Conservation (phyloP, 768 basidiomycete species). For the Symmetrospora coprosmae region DNA sequence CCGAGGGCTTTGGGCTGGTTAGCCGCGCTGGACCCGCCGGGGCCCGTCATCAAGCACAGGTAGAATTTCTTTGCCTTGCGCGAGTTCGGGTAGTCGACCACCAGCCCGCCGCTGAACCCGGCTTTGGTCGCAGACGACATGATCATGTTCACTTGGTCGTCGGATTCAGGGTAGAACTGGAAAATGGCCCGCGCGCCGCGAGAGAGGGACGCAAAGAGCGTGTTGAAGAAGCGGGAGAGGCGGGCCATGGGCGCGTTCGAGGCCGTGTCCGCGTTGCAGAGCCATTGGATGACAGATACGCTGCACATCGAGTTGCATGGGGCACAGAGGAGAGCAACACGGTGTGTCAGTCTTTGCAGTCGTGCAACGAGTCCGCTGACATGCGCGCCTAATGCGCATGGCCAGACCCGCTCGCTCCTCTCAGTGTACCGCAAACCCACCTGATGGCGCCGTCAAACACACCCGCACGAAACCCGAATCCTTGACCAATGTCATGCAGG, state of each 20-base stretch:
- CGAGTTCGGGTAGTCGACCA: conserved; percentile 94
- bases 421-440: conserved; percentile 40
- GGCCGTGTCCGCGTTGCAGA: conserved; percentile 88
- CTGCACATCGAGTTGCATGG: conserved; percentile 45
- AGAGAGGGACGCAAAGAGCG: conserved; percentile 67
- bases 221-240: conserved; percentile 77
- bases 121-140: conserved; percentile 83
- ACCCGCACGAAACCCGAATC: conserved; percentile 89
- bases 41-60: conserved; percentile 76
- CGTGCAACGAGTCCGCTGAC: too few species aligned
- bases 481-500: conserved; percentile 93
- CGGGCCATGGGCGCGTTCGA: conserved; percentile 42
- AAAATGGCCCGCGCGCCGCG: conserved; percentile 74
- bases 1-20: background rate
- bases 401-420: too few species aligned
- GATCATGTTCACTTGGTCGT: conserved; percentile 92
- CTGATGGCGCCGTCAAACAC: conserved; percentile 97
- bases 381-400: too few species aligned
- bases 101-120: conserved; percentile 89
- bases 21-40: background rate
- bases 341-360: too few species aligned
- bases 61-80: conserved; percentile 92
- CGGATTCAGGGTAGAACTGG: conserved; percentile 92
- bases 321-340: too few species aligned
- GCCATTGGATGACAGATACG: conserved; percentile 97